phyloP scores from a whole-genome alignment of 2,329 filamentous ascomycete genomes.

The Dactylonectria macrodidyma region DNA sequence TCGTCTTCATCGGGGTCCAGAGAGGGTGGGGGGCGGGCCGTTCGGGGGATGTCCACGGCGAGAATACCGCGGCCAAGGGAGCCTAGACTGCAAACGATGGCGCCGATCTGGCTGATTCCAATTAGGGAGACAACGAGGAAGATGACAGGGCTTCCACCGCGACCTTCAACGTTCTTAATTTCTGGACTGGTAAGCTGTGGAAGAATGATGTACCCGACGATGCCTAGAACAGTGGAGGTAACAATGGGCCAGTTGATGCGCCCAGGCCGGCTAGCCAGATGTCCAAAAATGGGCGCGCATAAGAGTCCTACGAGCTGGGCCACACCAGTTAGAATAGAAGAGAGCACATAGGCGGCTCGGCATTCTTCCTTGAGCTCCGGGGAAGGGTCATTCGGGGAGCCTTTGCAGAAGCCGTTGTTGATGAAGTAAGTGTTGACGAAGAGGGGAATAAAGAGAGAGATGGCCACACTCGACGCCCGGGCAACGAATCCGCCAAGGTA shows the following conservation, averaged over 20 bases:
- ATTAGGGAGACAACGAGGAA: slow-evolving; percentile 85
- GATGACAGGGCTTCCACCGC: slow-evolving; percentile 77
- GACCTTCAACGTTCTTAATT: slow-evolving; percentile 72
- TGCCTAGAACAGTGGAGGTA: slow-evolving; percentile 78
- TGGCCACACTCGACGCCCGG: slow-evolving; percentile 92
- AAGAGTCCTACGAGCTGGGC: slow-evolving; percentile 90
- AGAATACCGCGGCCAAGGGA: slow-evolving; percentile 87
- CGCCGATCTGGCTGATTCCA: slow-evolving; percentile 94
- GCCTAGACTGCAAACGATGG: slow-evolving; percentile 95
- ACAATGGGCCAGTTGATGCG: slow-evolving; percentile 82
- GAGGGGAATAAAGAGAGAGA: slow-evolving; percentile 94
- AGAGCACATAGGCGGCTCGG: slow-evolving; percentile 87
- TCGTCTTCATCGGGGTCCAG: slow-evolving; percentile 57
- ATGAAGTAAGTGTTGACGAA: slow-evolving; percentile 95
- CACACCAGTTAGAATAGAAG: slow-evolving; percentile 88
- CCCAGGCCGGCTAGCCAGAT: slow-evolving; percentile 78
- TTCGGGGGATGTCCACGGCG: slow-evolving; percentile 59
- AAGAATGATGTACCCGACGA: slow-evolving; percentile 84
- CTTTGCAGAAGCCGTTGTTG: slow-evolving; percentile 82
- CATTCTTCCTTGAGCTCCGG: slow-evolving; percentile 89
- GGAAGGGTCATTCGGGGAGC: slow-evolving; percentile 73
- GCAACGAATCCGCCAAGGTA: slow-evolving; percentile 97
- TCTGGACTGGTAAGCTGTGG: slow-evolving; percentile 85
- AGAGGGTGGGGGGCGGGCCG: slow-evolving; percentile 41
- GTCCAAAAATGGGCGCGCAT: slow-evolving; percentile 90